phyloP scores from a whole-genome alignment of 768 basidiomycete species.

The Pleurotus cornucopiae region DNA sequence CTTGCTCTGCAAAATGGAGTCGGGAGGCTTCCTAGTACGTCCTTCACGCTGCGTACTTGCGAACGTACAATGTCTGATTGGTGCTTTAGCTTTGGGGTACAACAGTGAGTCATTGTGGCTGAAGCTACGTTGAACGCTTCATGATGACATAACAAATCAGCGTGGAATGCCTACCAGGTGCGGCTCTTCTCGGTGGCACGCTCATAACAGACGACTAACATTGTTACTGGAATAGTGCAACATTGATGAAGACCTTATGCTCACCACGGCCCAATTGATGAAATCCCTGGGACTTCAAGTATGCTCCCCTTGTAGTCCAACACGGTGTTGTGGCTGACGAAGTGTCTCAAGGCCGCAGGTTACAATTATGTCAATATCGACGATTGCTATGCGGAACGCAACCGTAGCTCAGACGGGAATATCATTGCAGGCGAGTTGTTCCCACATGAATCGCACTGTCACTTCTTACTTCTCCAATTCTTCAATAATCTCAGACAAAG shows the following conservation, averaged over 20 bases:
- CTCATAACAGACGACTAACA: background rate
- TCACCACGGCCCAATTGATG: slow-evolving; percentile 48
- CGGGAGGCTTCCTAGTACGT: slow-evolving; percentile 30
- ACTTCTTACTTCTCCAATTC: background rate
- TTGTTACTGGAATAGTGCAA: slow-evolving; percentile 37
- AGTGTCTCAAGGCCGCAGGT: slow-evolving; percentile 40
- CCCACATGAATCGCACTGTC: background rate
- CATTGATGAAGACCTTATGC: slow-evolving; percentile 50
- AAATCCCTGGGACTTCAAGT: slow-evolving; percentile 52
- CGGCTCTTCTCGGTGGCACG: slow-evolving; percentile 13
- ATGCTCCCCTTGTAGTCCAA: background rate
- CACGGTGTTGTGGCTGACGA: too few relatives aligned
- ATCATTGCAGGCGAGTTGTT: slow-evolving; percentile 43
- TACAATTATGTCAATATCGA: slow-evolving; percentile 62
- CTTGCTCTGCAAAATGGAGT: slow-evolving; percentile 32
- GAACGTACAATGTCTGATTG: slow-evolving; percentile 11
- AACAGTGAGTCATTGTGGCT: slow-evolving; percentile 42
- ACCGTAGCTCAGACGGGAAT: slow-evolving; percentile 43
- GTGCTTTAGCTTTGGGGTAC: slow-evolving; percentile 51
- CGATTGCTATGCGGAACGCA: slow-evolving; percentile 60
- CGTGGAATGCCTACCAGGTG: slow-evolving; percentile 70
- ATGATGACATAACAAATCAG: slow-evolving; percentile 23
- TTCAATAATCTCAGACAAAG: slow-evolving; percentile 30
- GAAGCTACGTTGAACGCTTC: background rate
- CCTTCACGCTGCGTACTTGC: too few relatives aligned